Evolutionary conservation across 768 basidiomycete genomes (phyloP), one percentile per base, ranked within the genome.

Genomic region (Agaricus subrufescens): DNA sequence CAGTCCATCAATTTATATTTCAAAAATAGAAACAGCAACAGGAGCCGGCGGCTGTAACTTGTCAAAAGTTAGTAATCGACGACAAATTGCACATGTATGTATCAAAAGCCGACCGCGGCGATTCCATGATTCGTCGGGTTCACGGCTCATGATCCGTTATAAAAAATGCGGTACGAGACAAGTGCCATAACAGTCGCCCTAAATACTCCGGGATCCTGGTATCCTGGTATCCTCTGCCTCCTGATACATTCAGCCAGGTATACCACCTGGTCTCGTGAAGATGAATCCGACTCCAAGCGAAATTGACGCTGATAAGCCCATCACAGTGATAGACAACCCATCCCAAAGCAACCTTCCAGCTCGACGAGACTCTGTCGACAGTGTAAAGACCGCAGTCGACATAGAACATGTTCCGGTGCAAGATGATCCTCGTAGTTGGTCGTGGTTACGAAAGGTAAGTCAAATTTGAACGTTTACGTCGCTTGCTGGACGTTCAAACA

Each of bases 381-480:
- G 37, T 34, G 26, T 30, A 29, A 34, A 40, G 10, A 12, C 40
- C 1, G 42, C 26, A n/a, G 40, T 67, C 30, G 81, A 82, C 61
- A 80, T 82, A 47, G 81, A 82, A 60, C 81, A 80, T 63, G 69
- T 74, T 48, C 71, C 76, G 4, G 85, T 87, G 14, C 62, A 70
- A 14, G 77, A 87, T 58, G 86, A 88, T 66, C 86, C 86, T 11
- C 77, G 84, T 49, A 63, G 70, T 57, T 88, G 86, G 86, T 78
- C 80, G 7, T 56, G 60, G 29, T 50, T 75, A 34, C 76, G 81
- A 61, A 87, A 88, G 75, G 85, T 81, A 50, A 29, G 34, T 34
- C 34, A 11, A 31, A 69, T 59, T 30, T 30, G 23, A 39, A 10
- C 37, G 59, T 26, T 46, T 19, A 9, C 27, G 39, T 43, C 50